Evolutionary conservation across 306 rosid genomes (phyloP).

Genomic region (Leucaena leucocephala): DNA sequence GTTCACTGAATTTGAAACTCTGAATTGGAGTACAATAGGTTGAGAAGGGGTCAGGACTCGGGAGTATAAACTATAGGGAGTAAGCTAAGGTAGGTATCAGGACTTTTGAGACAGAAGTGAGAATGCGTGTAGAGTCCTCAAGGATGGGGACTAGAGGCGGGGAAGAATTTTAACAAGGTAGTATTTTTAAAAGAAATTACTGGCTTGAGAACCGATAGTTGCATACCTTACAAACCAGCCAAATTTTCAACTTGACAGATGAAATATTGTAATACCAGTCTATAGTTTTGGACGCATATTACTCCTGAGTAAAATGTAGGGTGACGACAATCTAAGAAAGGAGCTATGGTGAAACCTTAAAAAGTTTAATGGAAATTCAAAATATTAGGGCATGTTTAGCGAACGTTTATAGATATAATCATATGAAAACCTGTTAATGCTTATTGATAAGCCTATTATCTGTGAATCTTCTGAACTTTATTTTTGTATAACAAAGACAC

Average conservation of each 20-base stretch:
- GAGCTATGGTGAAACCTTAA: not conserved
- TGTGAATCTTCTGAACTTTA: not conserved
- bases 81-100: conserved; percentile 16
- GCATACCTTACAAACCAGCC: not conserved
- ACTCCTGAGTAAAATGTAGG: not conserved
- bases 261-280: not conserved
- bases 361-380: not conserved
- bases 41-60: not conserved
- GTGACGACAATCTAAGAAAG: not conserved
- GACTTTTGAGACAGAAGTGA: conserved; percentile 5
- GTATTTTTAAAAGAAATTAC: too few species aligned
- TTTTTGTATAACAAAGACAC: not conserved
- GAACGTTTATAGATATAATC: not conserved
- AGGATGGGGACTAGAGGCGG: not conserved
- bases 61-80: not conserved
- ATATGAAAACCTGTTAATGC: not conserved
- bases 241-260: not conserved
- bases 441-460: not conserved
- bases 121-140: not conserved
- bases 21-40: not conserved
- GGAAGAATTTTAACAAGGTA: not conserved
- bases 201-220: too few species aligned
- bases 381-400: not conserved
- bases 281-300: not conserved
- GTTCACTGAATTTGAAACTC: not conserved